Evolutionary conservation across 2,329 filamentous ascomycete species (phyloP).

Genomic region (Sclerotinia nivalis): DNA sequence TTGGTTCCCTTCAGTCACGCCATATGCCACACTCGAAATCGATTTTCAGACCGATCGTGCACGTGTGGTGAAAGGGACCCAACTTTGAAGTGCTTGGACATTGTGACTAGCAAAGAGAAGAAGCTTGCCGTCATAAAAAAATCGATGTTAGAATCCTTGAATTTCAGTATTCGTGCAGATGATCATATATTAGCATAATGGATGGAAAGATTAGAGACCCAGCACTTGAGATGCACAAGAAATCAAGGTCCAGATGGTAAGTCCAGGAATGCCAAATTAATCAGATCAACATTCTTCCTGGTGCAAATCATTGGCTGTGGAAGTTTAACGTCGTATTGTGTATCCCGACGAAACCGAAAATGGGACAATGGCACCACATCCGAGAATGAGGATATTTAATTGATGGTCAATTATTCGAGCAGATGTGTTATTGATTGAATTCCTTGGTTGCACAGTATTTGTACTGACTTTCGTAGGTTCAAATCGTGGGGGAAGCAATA

Average conservation of each 20-base stretch:
- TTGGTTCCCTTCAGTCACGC: neutral
- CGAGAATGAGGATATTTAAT: constrained; percentile 1
- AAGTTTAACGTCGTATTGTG: constrained; percentile 2
- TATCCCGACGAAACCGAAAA: constrained; percentile 7
- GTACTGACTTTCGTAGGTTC: neutral
- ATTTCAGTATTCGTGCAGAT: neutral
- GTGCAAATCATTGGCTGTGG: neutral
- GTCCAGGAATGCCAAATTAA: neutral
- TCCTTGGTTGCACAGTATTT: neutral
- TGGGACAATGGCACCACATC: neutral
- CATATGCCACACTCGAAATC: neutral
- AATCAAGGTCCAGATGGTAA: neutral
- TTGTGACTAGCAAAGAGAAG: neutral
- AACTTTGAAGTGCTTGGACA: neutral
- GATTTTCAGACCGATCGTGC: neutral
- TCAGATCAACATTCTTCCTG: constrained; percentile 7
- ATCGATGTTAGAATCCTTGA: too few relatives aligned
- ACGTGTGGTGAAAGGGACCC: neutral
- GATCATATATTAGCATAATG: neutral
- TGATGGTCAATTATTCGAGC: neutral
- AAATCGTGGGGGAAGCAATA: neutral
- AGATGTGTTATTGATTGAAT: neutral
- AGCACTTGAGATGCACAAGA: neutral
- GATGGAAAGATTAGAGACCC: too few relatives aligned
- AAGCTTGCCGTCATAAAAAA: neutral